phyloP scores from a whole-genome alignment of 768 basidiomycete genomes.

The Phylloporus rhodoxanthus region DNA sequence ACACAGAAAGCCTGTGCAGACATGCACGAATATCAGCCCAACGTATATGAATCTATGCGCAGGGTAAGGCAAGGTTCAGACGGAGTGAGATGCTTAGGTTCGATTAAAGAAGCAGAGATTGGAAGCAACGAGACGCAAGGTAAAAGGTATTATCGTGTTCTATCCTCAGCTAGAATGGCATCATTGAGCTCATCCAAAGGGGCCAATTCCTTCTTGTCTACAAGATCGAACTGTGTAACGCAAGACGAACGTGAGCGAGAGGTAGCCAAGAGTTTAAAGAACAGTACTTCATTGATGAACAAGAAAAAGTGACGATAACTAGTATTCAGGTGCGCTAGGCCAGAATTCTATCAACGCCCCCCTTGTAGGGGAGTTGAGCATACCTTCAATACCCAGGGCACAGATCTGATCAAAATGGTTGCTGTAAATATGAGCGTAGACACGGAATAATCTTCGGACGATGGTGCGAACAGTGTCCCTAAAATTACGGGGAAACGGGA shows the following conservation, averaged over 20 bases:
- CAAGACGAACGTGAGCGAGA: conserved; percentile 8
- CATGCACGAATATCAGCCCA: conserved; percentile 10
- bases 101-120: background rate
- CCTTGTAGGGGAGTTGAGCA: conserved; percentile 5
- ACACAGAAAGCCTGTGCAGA: conserved; percentile 5
- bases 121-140: background rate
- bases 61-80: background rate
- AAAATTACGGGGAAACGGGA: conserved; percentile 87
- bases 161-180: conserved; percentile 67
- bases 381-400: conserved; percentile 96
- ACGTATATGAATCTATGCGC: background rate
- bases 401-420: conserved; percentile 99
- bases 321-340: conserved; percentile 90
- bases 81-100: background rate
- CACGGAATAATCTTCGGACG: conserved; percentile 85
- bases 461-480: conserved; percentile 88
- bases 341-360: background rate
- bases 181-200: conserved; percentile 94
- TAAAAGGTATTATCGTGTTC: conserved; percentile 23
- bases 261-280: background rate
- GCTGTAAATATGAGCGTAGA: conserved; percentile 98
- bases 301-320: conserved; percentile 98
- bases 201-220: conserved; percentile 95
- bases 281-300: conserved; percentile 85
- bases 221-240: conserved; percentile 67